Percentiles rank a stretch among this genome's conserved stretches.
Conservation (phyloP, 2,329 filamentous ascomycete genomes). For the Ceratocystis cacaofunesta region DNA sequence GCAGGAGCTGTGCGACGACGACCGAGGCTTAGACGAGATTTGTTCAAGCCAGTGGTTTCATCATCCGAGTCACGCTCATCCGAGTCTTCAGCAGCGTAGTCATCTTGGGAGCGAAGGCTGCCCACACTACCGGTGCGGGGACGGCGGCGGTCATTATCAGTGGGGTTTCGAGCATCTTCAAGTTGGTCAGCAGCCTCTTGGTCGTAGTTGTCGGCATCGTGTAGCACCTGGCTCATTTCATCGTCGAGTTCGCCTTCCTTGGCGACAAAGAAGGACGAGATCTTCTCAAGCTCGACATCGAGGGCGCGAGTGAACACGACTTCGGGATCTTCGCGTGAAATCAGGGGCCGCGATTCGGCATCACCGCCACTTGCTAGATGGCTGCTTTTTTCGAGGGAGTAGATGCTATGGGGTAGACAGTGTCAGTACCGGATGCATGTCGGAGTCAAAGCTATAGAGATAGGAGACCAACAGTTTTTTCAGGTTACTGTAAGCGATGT, state of each 20-base stretch:
- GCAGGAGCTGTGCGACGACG: slow-evolving; percentile 17
- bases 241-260: slow-evolving; percentile 81
- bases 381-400: slow-evolving; percentile 72
- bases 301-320: slow-evolving; percentile 66
- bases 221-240: slow-evolving; percentile 62
- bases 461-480: slow-evolving; percentile 71
- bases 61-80: slow-evolving; percentile 52
- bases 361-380: slow-evolving; percentile 46
- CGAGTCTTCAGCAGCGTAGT: slow-evolving; percentile 41
- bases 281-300: slow-evolving; percentile 84
- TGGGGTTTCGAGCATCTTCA: slow-evolving; percentile 23
- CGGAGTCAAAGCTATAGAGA: not conserved
- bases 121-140: slow-evolving; percentile 25
- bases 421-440: not conserved
- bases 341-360: slow-evolving; percentile 70
- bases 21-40: slow-evolving; percentile 28
- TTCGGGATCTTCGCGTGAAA: slow-evolving; percentile 61
- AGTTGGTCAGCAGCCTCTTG: slow-evolving; percentile 37
- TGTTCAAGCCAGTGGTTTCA: slow-evolving; percentile 41
- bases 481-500: slow-evolving; percentile 95
- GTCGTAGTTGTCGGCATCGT: slow-evolving; percentile 57
- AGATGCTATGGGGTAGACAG: slow-evolving; percentile 49
- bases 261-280: slow-evolving; percentile 73
- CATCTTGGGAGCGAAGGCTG: slow-evolving; percentile 33
- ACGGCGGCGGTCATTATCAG: slow-evolving; percentile 18